Evolutionary conservation across 495 filamentous ascomycete species (phyloP).

Genomic region (Physcia stellaris): DNA sequence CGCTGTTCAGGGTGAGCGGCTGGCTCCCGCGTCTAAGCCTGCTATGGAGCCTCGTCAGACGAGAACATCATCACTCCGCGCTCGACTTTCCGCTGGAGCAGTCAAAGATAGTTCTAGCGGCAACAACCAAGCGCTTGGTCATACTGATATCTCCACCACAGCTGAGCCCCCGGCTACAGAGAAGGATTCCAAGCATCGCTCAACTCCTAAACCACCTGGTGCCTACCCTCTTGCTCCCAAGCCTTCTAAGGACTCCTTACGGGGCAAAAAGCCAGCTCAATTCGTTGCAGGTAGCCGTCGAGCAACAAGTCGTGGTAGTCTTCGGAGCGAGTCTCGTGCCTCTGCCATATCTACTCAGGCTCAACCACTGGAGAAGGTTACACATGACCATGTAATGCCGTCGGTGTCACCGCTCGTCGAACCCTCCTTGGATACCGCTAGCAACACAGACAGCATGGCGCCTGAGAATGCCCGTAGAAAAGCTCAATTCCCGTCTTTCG

Average conservation of each 20-base stretch:
- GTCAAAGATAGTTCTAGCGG: constrained; percentile 9
- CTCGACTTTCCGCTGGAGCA: constrained; percentile 14
- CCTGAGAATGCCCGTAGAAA: neutral
- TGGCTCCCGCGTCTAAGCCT: constrained; percentile 4
- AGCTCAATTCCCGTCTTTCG: constrained; percentile 8
- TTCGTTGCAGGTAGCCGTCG: constrained; percentile 17
- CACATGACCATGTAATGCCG: too few species aligned
- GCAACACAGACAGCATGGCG: neutral
- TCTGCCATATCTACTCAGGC: constrained; percentile 2
- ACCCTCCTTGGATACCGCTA: too few species aligned
- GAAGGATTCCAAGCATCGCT: neutral
- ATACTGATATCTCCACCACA: neutral
- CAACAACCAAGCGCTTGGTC: too few species aligned
- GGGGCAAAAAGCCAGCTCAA: constrained; percentile 13
- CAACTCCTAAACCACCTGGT: too few species aligned
- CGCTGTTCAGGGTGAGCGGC: constrained; percentile 7
- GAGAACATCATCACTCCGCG: constrained; percentile 15
- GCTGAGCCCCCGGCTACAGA: neutral
- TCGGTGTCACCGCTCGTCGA: neutral
- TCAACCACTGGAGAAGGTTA: constrained; percentile 2
- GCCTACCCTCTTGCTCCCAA: constrained; percentile 2
- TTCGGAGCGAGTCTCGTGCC: constrained; percentile 8
- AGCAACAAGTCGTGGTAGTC: constrained; percentile 10
- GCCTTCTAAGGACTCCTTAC: constrained; percentile 10
- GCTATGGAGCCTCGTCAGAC: constrained; percentile 12